Evolutionary conservation across 139 green algal species (phyloP), one percentile per base, ranked within the genome.

Genomic region (Chlorella vulgaris): DNA sequence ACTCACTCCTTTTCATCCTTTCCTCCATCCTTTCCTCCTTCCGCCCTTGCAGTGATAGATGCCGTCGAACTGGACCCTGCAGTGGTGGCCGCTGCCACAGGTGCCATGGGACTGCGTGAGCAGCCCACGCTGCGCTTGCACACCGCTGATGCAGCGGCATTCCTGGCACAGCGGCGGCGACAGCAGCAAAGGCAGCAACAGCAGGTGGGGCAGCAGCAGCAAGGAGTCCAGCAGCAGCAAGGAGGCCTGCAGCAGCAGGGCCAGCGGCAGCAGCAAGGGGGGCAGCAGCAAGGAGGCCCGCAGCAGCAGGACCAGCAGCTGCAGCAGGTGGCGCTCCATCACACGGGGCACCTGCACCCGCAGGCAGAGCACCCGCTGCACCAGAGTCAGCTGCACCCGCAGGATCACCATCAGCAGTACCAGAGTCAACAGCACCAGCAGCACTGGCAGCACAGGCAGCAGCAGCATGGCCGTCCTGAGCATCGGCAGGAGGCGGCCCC

Each of bases 41-140:
- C 2, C 51, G 24, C 28, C 47, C 4, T 8, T 42, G 74, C 74
- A 80, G 58, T 78, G 1, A 63, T 92, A 13, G 85, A 92, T 55
- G 88, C 85, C 38, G 87, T 93, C 40, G 89, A 93, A 36, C 76
- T 93, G 7, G 89, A 93, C 31, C 82, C 86, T 26, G 79, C 84
- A 0, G 89, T 93, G 13, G 66, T 93, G 26, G 53, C 69, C 0
- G 89, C 89, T 7, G 89, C 89, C 51, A 69, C 33, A 1, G 24
- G 66, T 2, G 86, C 69, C 31, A 93, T 93, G 89, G 89, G 89
- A 28, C 81, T 93, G 33, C 81, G 83, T 22, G n/a, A 26, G 1
- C 36, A 31, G 28, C 50, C 76, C 58, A 68, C 47, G 43, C 50
- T 78, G 65, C 65, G 38, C 24, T 36, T 65, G 36, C 69, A 81